phyloP scores from a whole-genome alignment of 2,329 filamentous ascomycete genomes.

The Venturia asperata region DNA sequence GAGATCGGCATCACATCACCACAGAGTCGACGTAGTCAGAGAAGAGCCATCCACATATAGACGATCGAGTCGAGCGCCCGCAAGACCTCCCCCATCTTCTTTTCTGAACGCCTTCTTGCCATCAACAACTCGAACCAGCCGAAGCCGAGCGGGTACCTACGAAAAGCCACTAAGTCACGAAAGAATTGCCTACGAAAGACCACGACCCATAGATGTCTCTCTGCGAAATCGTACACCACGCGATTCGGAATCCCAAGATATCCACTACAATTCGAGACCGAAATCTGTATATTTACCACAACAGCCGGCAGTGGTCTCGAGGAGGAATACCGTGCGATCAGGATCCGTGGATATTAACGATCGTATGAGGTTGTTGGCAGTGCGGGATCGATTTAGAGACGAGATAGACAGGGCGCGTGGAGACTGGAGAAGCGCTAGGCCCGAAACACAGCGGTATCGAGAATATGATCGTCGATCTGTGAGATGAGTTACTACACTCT shows the following conservation, averaged over 20 bases:
- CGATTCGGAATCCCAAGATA: not conserved
- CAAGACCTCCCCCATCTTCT: constrained; percentile 1
- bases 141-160: not conserved
- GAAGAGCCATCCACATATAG: not conserved
- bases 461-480: constrained; percentile 16
- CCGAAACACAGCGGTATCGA: not conserved
- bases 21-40: constrained; percentile 4
- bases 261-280: not conserved
- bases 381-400: constrained; percentile 17
- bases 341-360: constrained; percentile 13
- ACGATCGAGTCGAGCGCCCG: not conserved
- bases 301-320: not conserved
- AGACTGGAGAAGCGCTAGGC: not conserved
- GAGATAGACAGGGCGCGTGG: constrained; percentile 14
- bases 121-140: not conserved
- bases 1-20: constrained; percentile 5
- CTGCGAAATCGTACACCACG: not conserved
- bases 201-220: not conserved
- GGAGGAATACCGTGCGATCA: not conserved
- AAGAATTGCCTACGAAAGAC: not conserved
- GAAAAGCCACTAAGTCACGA: not conserved
- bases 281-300: constrained; percentile 7
- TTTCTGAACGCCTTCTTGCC: not conserved
- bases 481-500: not conserved
- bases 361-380: constrained; percentile 13